Conservation (phyloP, 495 filamentous ascomycete genomes). For the Physcia stellaris region DNA sequence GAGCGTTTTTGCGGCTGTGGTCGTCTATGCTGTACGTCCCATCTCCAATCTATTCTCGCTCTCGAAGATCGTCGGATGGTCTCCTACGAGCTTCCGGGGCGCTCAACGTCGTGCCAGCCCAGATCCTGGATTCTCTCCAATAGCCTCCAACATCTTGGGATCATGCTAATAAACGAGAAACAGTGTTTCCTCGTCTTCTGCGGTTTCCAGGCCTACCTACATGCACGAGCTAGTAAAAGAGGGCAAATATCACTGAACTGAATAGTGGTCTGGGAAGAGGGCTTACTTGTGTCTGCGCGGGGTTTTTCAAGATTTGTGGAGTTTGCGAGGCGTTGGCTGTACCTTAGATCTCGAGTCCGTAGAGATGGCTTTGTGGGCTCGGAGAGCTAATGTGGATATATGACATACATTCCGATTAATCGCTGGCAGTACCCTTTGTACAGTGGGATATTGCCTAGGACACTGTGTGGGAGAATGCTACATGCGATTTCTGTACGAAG, state of each 20-base stretch:
- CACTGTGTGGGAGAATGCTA: not conserved
- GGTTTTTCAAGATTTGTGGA: not conserved
- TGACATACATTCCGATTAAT: not conserved
- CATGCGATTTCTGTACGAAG: not conserved
- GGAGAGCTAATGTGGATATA: not conserved
- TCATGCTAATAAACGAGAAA: too few relatives aligned
- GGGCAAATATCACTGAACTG: constrained; percentile 64
- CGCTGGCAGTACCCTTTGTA: not conserved
- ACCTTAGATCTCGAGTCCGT: not conserved
- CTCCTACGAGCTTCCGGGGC: not conserved
- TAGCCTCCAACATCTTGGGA: too few relatives aligned
- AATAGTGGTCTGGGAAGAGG: not conserved
- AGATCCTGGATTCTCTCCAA: too few relatives aligned
- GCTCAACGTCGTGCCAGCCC: too few relatives aligned
- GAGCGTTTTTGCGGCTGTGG: constrained; percentile 71
- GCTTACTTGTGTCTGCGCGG: not conserved
- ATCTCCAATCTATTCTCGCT: not conserved
- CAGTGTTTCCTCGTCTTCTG: constrained; percentile 86
- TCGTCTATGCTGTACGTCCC: constrained; percentile 68
- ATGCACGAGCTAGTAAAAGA: constrained; percentile 59
- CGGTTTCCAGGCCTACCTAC: constrained; percentile 68
- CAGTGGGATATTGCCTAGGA: not conserved
- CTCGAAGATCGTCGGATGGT: not conserved
- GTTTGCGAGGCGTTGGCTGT: not conserved
- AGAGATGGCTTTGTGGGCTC: not conserved